Conservation (phyloP, 352 stramenopile genomes). For the Plasmopara viticola region DNA sequence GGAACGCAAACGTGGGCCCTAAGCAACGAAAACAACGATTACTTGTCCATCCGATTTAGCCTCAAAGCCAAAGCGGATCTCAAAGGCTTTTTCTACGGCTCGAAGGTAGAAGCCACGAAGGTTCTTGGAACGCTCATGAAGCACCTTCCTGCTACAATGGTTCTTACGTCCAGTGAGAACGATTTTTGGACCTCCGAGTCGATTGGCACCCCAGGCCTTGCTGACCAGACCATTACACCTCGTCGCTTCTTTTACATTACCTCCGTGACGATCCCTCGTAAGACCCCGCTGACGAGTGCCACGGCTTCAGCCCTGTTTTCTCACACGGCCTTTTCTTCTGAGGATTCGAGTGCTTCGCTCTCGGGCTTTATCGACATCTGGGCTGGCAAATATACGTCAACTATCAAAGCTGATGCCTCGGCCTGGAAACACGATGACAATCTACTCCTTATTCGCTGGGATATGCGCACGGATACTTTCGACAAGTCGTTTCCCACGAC, state of each 20-base stretch:
- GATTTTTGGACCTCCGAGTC: conserved; percentile 2
- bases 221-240: neutral
- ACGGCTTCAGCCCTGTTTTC: neutral
- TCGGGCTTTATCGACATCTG: conserved; percentile 2
- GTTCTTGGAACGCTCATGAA: conserved; percentile 3
- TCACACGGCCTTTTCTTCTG: neutral
- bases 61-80: neutral
- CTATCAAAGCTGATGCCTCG: conserved; percentile 1
- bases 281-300: neutral
- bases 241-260: conserved; percentile 4
- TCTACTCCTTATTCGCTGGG: conserved; percentile 1
- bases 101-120: neutral
- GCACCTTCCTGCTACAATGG: neutral
- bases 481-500: neutral
- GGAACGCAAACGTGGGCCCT: conserved; percentile 2
- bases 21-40: conserved; percentile 1
- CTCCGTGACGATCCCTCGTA: conserved; percentile 1
- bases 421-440: conserved; percentile 5
- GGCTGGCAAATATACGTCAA: neutral
- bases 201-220: conserved; percentile 1
- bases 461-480: neutral
- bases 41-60: conserved; percentile 3
- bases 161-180: neutral
- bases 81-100: conserved; percentile 2
- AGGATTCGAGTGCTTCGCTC: neutral